These are phyloP conservation scores for Fusarium sp. DNA, from an alignment of 2,329 filamentous ascomycete genomes.

Conservation along the genomic window DNA sequence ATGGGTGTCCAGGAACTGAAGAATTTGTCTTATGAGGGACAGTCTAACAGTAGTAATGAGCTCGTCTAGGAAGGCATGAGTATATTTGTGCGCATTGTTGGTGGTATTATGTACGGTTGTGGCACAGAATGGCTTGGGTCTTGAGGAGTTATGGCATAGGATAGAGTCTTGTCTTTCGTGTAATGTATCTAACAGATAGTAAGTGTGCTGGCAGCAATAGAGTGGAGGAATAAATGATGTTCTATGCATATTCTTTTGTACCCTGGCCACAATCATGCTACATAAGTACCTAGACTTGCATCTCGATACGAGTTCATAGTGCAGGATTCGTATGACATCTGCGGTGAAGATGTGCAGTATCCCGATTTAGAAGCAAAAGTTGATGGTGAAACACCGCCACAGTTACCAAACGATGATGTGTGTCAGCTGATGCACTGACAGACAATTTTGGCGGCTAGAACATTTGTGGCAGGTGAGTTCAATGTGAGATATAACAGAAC, in stretches of 20 bases:
- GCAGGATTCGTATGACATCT: constrained; percentile 13
- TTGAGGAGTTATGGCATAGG: not conserved
- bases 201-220: not conserved
- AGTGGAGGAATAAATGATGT: constrained; percentile 1
- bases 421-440: constrained; percentile 24
- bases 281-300: no score
- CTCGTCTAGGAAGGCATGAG: not conserved
- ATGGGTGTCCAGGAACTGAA: constrained; percentile 25
- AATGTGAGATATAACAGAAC: not conserved
- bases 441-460: not conserved
- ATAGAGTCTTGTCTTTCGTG: not conserved
- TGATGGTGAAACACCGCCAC: constrained; percentile 33
- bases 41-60: constrained; percentile 1
- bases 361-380: constrained; percentile 37
- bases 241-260: not conserved
- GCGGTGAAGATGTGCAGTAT: constrained; percentile 11
- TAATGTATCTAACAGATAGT: not conserved
- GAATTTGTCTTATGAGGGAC: constrained; percentile 16
- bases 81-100: not conserved
- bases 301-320: not conserved
- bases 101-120: not conserved
- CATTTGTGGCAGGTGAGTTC: constrained; percentile 2
- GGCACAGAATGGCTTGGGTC: not conserved
- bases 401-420: constrained; percentile 8
- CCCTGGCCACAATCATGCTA: not conserved